phyloP scores from a whole-genome alignment of 2,329 filamentous ascomycete species.

The Xylaria sp. region DNA sequence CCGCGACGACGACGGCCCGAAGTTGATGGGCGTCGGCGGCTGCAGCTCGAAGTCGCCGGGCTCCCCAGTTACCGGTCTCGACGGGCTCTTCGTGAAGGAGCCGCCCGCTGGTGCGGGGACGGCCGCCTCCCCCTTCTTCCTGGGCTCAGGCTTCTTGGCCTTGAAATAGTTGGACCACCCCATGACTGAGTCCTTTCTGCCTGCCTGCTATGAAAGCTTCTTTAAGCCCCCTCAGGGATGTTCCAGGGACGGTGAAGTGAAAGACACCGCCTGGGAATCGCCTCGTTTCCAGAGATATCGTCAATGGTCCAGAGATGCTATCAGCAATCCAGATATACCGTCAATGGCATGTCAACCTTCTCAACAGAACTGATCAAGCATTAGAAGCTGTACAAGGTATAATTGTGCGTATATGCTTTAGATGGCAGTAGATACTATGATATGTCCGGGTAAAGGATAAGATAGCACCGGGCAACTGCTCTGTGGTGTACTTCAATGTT shows the following conservation, averaged over 20 bases:
- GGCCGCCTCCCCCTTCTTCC: slow-evolving; percentile 27
- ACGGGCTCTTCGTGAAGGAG: slow-evolving; percentile 38
- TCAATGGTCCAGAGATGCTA: too few relatives aligned
- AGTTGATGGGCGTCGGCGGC: slow-evolving; percentile 50
- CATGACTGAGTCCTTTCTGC: slow-evolving; percentile 46
- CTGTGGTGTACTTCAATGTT: not conserved
- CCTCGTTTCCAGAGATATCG: not conserved
- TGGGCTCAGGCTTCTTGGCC: slow-evolving; percentile 47
- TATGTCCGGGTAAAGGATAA: not conserved
- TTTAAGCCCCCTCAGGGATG: not conserved
- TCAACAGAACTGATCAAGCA: not conserved
- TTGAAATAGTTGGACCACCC: slow-evolving; percentile 67
- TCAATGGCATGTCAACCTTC: not conserved
- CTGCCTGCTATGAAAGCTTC: not conserved
- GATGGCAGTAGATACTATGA: too few relatives aligned
- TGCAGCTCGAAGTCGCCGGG: slow-evolving; percentile 53
- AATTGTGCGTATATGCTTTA: not conserved
- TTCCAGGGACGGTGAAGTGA: not conserved
- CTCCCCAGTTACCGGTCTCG: slow-evolving; percentile 29
- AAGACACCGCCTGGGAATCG: not conserved
- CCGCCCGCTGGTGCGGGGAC: slow-evolving; percentile 30
- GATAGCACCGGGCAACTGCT: not conserved
- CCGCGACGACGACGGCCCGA: slow-evolving; percentile 55
- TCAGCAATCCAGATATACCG: not conserved
- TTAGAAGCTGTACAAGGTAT: not conserved